Evolutionary conservation across 148 eudicot species (phyloP).

Genomic region (Bassia scoparia): DNA sequence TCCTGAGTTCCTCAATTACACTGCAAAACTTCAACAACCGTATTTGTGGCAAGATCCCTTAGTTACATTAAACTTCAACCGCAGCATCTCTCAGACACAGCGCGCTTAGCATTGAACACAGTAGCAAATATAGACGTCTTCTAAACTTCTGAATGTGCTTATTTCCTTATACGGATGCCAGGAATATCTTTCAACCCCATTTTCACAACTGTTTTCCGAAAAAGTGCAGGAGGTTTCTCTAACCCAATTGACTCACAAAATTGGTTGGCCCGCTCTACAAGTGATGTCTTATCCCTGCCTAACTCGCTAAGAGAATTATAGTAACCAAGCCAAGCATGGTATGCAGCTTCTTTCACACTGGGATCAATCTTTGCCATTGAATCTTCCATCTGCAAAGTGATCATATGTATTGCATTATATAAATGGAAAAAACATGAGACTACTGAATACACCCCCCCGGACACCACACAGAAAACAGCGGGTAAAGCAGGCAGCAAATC

Average conservation of each 20-base stretch:
- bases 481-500: too few species aligned
- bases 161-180: constrained; percentile 77
- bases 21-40: background rate
- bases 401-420: background rate
- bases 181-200: constrained; percentile 90
- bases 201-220: constrained; percentile 70
- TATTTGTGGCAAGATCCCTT: background rate
- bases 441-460: too few species aligned
- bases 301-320: constrained; percentile 72
- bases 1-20: background rate
- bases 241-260: constrained; percentile 73
- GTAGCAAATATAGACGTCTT: background rate
- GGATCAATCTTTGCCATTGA: constrained; percentile 64
- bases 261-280: constrained; percentile 64
- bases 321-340: constrained; percentile 96
- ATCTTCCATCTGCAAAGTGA: constrained; percentile 56
- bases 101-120: too few species aligned
- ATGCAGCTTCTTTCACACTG: constrained; percentile 83
- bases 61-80: too few species aligned
- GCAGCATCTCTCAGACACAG: too few species aligned
- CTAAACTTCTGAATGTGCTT: constrained; percentile 12
- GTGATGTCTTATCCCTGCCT: constrained; percentile 84
- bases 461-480: too few species aligned
- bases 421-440: background rate
- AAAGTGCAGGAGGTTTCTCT: constrained; percentile 69